A percentile compares a stretch with the other conserved stretches of the same genome.
Evolutionary conservation across 108 stramenopile species (phyloP).

Genomic region (Chaetoceros muelleri): DNA sequence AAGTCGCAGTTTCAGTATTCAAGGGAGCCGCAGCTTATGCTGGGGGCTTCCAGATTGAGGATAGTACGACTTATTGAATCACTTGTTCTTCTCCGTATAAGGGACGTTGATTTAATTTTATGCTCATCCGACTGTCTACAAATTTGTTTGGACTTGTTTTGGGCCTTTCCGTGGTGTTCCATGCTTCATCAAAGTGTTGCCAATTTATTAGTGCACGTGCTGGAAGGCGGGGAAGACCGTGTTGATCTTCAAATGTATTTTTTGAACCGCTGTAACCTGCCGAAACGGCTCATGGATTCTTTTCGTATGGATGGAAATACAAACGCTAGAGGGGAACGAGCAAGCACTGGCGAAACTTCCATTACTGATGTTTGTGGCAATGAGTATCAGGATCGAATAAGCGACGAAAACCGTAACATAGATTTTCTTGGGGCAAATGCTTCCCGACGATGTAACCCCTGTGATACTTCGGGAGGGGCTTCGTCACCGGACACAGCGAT

Average conservation of each 20-base stretch:
- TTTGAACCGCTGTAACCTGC: conserved; percentile 56
- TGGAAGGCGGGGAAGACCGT: conserved; percentile 68
- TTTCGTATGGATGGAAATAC: conserved; percentile 19
- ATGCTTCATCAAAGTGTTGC: conserved; percentile 94
- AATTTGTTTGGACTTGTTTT: conserved; percentile 84
- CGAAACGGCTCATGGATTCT: conserved; percentile 80
- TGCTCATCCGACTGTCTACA: conserved; percentile 57
- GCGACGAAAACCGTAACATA: neutral
- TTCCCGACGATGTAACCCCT: neutral
- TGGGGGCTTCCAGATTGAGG: conserved; percentile 70
- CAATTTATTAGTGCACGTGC: conserved; percentile 83
- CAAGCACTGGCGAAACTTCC: neutral
- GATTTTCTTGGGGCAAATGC: neutral
- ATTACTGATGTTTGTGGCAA: neutral
- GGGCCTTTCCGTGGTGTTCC: conserved; percentile 88
- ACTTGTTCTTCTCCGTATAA: conserved; percentile 66
- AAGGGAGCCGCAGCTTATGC: conserved; percentile 35
- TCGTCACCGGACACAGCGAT: no score
- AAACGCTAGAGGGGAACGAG: neutral
- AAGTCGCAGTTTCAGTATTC: conserved; percentile 52
- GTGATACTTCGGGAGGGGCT: neutral
- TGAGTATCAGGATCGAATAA: neutral
- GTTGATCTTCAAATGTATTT: conserved; percentile 80
- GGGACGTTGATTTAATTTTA: conserved; percentile 47
- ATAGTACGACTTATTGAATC: conserved; percentile 77